phyloP scores from a whole-genome alignment of 2,329 filamentous ascomycete genomes.

The Colletotrichum noveboracense region DNA sequence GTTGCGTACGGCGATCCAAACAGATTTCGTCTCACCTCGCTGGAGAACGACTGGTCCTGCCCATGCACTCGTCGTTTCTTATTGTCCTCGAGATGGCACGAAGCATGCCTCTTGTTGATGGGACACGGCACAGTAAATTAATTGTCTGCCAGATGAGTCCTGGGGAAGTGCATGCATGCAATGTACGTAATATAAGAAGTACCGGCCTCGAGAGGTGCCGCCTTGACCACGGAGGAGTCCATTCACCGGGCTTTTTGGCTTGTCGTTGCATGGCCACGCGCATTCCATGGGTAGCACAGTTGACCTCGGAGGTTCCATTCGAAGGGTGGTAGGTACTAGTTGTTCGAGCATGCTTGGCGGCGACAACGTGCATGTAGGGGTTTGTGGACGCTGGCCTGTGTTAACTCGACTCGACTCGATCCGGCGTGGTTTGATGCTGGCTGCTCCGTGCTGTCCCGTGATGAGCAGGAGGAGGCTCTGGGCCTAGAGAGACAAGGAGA shows the following conservation, averaged over 20 bases:
- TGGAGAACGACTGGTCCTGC: background rate
- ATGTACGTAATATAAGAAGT: constrained; percentile 17
- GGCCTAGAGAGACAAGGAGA: background rate
- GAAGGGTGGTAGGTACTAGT: background rate
- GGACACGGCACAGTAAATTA: background rate
- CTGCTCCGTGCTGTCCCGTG: background rate
- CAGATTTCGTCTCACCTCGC: constrained; percentile 3
- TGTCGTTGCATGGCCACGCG: background rate
- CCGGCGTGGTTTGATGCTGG: background rate
- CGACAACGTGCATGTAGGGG: background rate
- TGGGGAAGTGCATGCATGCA: constrained; percentile 17
- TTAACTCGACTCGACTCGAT: background rate
- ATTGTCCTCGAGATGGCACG: background rate
- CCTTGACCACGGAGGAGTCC: background rate
- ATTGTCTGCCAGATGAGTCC: background rate
- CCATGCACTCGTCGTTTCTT: background rate
- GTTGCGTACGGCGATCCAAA: background rate
- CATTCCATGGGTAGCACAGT: background rate
- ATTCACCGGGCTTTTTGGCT: background rate
- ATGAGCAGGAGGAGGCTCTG: background rate
- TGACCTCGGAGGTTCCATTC: background rate
- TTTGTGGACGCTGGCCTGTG: background rate
- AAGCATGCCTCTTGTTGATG: background rate
- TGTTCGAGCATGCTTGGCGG: background rate
- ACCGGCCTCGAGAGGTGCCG: constrained; percentile 10